These are phyloP conservation scores for Vigna trinervia DNA, from an alignment of 306 rosid species.

Conservation along the genomic window DNA sequence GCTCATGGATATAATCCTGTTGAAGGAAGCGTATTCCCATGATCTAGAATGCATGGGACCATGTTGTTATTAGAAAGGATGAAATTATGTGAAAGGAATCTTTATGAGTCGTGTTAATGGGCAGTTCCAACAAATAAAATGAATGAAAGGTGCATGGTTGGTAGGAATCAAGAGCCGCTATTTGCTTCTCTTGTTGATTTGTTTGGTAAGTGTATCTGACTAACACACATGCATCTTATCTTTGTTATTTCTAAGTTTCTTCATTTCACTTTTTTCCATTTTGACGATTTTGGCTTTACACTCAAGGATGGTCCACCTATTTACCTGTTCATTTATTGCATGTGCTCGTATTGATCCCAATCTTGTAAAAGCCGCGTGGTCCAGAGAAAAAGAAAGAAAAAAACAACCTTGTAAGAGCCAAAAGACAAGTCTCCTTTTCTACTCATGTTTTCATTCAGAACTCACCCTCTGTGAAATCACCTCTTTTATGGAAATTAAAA, in stretches of 20 bases:
- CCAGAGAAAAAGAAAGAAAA: background rate
- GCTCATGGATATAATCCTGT: background rate
- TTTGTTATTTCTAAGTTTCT: background rate
- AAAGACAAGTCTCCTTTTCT: background rate
- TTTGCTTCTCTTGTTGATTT: constrained; percentile 9
- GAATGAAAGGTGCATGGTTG: constrained; percentile 10
- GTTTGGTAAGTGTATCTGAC: background rate
- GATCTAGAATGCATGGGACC: constrained; percentile 22
- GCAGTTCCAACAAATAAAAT: constrained; percentile 14
- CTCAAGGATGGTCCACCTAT: background rate
- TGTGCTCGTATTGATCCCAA: background rate
- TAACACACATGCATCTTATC: background rate
- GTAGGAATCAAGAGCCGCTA: constrained; percentile 29
- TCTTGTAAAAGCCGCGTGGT: background rate
- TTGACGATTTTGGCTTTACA: background rate
- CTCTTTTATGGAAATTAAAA: no score
- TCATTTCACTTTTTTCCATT: background rate
- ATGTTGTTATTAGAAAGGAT: background rate
- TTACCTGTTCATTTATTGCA: constrained; percentile 11
- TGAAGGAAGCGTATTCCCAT: background rate
- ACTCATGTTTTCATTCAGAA: background rate
- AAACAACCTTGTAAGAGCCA: constrained; percentile 12
- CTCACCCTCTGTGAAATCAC: background rate
- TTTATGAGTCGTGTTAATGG: background rate
- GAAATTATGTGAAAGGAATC: background rate